Percentiles rank a stretch among this genome's conserved stretches.
These are phyloP conservation scores for Colletotrichum navitas DNA, from an alignment of 2,329 filamentous ascomycete species.

Conservation along the genomic window DNA sequence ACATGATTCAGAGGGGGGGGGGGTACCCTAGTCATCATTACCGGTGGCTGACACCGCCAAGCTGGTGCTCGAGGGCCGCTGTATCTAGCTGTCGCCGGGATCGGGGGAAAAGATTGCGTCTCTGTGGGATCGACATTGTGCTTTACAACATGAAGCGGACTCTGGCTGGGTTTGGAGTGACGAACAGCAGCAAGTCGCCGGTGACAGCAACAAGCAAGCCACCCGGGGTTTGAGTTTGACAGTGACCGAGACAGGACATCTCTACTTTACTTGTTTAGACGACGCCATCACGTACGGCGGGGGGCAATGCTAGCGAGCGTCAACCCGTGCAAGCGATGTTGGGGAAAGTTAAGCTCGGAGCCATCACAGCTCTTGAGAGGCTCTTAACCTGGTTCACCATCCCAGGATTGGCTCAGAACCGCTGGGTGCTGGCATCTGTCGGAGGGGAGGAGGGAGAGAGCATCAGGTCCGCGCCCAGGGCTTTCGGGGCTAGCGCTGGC, in stretches of 20 bases:
- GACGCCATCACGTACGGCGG: background rate
- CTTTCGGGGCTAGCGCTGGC: too few species aligned
- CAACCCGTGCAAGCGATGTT: background rate
- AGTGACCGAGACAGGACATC: conserved; percentile 30
- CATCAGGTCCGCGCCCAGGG: too few species aligned
- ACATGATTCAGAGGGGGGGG: background rate
- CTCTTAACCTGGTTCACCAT: conserved; percentile 1
- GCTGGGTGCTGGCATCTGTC: too few species aligned
- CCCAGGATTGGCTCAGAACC: background rate
- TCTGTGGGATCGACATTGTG: conserved; percentile 23
- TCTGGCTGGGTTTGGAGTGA: background rate
- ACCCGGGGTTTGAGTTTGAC: conserved; percentile 21
- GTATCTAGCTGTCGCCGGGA: background rate
- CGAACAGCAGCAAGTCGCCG: conserved; percentile 1
- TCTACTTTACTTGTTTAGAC: background rate
- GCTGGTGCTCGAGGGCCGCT: conserved; percentile 4
- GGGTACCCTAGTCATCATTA: background rate
- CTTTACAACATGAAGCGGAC: conserved; percentile 24
- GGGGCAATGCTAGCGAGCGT: conserved; percentile 19
- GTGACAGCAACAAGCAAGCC: conserved; percentile 12
- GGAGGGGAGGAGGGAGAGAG: too few species aligned
- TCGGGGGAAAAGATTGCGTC: background rate
- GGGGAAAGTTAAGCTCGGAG: background rate
- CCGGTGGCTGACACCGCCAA: background rate
- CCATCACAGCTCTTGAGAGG: background rate